Evolutionary conservation across 2,329 filamentous ascomycete species (phyloP).

Genomic region (Fusarium globosum): DNA sequence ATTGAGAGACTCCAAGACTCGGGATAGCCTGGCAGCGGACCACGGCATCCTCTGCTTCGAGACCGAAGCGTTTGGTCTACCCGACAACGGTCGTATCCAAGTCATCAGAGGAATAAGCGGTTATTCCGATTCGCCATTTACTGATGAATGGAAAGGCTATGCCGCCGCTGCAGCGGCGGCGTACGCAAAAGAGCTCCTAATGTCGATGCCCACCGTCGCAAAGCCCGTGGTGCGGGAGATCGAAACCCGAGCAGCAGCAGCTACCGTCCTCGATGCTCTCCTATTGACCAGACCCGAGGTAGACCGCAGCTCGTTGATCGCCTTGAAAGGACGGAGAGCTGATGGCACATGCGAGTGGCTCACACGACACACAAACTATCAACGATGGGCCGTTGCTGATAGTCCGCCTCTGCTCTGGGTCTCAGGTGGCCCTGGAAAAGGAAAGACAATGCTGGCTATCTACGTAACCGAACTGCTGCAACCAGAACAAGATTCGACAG

Average conservation of each 20-base stretch:
- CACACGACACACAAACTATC: neutral
- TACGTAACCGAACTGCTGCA: neutral
- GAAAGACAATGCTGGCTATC: conserved; percentile 1
- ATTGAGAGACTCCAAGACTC: neutral
- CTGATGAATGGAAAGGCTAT: neutral
- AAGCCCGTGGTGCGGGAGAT: neutral
- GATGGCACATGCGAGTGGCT: conserved; percentile 5
- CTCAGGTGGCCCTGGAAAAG: neutral
- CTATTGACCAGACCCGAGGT: conserved; percentile 3
- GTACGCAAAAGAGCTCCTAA: neutral
- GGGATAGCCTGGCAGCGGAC: neutral
- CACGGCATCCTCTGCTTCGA: neutral
- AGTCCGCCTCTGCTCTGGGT: neutral
- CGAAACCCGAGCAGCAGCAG: neutral
- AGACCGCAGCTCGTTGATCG: neutral
- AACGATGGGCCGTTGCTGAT: neutral
- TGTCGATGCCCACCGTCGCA: neutral
- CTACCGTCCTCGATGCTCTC: neutral
- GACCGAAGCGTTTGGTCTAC: neutral
- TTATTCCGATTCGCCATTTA: neutral
- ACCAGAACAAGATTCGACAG: neutral
- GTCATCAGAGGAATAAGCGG: neutral
- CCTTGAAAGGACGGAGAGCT: conserved; percentile 1
- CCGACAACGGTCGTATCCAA: neutral
- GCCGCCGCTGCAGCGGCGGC: neutral